These are phyloP conservation scores for Hypoxylon sp. DNA, from an alignment of 2,329 filamentous ascomycete species.

Conservation along the genomic window DNA sequence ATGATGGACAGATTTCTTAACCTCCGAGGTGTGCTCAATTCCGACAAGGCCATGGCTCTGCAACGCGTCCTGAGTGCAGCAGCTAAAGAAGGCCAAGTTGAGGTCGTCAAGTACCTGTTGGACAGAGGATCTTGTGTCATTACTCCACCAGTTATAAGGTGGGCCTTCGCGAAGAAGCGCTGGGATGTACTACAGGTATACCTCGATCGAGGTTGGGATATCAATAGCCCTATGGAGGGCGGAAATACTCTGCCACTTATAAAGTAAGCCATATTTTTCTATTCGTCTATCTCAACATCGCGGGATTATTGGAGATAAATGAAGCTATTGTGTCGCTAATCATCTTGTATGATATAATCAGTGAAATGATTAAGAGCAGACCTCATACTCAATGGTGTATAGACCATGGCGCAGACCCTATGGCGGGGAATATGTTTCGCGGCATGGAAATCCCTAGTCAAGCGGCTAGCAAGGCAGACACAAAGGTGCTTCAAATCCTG, in stretches of 20 bases:
- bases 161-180: not conserved
- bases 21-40: not conserved
- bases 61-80: conserved; percentile 6
- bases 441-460: not conserved
- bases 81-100: conserved; percentile 1
- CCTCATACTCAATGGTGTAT: conserved; percentile 8
- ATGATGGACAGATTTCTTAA: not conserved
- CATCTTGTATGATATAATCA: not conserved
- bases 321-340: not conserved
- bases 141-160: conserved; percentile 2
- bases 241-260: conserved; percentile 10
- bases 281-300: not conserved
- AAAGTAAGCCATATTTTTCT: not conserved
- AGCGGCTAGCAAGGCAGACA: not conserved
- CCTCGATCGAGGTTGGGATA: conserved; percentile 9
- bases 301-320: not conserved
- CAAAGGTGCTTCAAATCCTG: not conserved
- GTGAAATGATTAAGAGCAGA: not conserved
- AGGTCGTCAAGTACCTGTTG: not conserved
- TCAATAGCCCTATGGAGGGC: conserved; percentile 7
- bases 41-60: not conserved
- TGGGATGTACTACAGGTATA: conserved; percentile 6
- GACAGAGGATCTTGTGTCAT: conserved; percentile 2
- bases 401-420: conserved; percentile 1
- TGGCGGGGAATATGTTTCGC: not conserved